Evolutionary conservation across 2,329 filamentous ascomycete species (phyloP), one percentile per base, ranked within the genome.

Genomic region (Hypomyces rosellus): DNA sequence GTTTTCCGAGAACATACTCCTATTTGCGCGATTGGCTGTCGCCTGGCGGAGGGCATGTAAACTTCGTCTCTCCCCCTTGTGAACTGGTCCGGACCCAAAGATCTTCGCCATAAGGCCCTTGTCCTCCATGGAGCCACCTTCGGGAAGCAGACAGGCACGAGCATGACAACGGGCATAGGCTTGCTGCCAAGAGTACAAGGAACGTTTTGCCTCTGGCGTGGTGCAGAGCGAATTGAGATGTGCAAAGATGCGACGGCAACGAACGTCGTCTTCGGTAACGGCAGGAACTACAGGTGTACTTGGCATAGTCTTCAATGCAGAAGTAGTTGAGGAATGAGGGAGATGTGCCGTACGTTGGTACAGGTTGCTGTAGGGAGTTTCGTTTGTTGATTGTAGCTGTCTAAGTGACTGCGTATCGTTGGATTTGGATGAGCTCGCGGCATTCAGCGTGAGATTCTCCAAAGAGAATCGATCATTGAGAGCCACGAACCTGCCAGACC

Each of bases 401-500:
- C 37, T 5, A 15, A 30, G 2, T 15, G 34, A 25, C 34, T 41
- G 7, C 8, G 36, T 13, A 16, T 25, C 8, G 47, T 41, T 7
- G 43, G 20, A 15, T n/a, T 8, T 7, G 45, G 45, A 15, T 33
- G 15, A 46, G 37, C 8, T 18, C 9, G 48, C 34, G 18, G 48
- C 14, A 15, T 50, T 49, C 22, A 54, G 52, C 2, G 52, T 51
- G 15, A 64, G 60, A 2, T 59, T 60, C 34, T 69, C 66, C 3
- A 61, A 37, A 3, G 60, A 52, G 14, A 64, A 63, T 15, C 71
- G 73, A 63, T 85, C 81, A 46, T 77, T 71, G 1, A 84, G 64
- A 2, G 78, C 67, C 46, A 74, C 67, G 60, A 85, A 84, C 37
- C 83, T 78, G 15, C 83, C 83, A 11, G 74, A 69, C 83, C 83